These are phyloP conservation scores for Akanthomyces muscarius DNA, from an alignment of 2,329 filamentous ascomycete genomes.

Conservation along the genomic window DNA sequence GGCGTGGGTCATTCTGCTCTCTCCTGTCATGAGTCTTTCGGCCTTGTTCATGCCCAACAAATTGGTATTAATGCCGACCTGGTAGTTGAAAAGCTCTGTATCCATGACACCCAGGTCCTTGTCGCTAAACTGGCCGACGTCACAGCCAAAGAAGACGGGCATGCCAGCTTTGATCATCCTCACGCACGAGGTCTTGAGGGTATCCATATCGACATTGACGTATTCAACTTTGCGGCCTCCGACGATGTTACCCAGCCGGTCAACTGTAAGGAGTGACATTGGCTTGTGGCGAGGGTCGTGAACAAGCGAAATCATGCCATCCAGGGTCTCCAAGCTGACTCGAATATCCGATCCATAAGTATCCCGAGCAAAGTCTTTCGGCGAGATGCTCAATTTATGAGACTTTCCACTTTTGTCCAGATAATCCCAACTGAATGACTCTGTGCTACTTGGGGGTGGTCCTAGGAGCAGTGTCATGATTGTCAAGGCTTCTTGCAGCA, in stretches of 20 bases:
- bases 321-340: constrained; percentile 57
- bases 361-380: constrained; percentile 67
- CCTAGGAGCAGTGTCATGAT: constrained; percentile 81
- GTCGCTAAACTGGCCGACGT: constrained; percentile 81
- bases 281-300: constrained; percentile 80
- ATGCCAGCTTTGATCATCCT: constrained; percentile 73
- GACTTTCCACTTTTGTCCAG: constrained; percentile 64
- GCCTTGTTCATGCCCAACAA: constrained; percentile 74
- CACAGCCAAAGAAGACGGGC: constrained; percentile 84
- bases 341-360: constrained; percentile 59
- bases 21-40: constrained; percentile 66
- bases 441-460: constrained; percentile 65
- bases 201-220: constrained; percentile 72
- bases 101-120: constrained; percentile 72
- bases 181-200: constrained; percentile 70
- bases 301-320: constrained; percentile 73
- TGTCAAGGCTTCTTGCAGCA: constrained; percentile 75
- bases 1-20: constrained; percentile 84
- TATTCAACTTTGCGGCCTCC: constrained; percentile 74
- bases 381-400: constrained; percentile 60
- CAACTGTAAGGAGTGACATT: constrained; percentile 68
- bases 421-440: constrained; percentile 77
- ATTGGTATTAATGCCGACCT: constrained; percentile 75
- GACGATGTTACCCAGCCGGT: constrained; percentile 75
- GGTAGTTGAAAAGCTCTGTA: constrained; percentile 69